Evolutionary conservation across 176 grass and related monocot species (phyloP), one percentile per base, ranked within the genome.

Genomic region (Dendrocalamus sinicus): DNA sequence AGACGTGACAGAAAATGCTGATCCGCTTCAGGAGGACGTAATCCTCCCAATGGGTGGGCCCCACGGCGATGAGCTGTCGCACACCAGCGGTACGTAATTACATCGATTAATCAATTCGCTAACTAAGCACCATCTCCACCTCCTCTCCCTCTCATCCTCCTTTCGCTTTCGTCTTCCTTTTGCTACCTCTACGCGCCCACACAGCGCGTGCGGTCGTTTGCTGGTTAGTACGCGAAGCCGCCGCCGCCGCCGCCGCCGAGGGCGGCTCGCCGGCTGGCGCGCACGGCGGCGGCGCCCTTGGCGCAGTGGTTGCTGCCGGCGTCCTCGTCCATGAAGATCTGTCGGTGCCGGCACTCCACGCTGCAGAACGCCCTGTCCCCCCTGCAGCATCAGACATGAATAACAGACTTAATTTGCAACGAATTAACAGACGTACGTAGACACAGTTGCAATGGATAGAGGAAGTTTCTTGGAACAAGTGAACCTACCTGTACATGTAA

Each of bases 341-440:
- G 90, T 74, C 59, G 40, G 90, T 79, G 37, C 79, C 90, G 86
- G 90, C 90, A 92, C 79, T 89, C 86, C 68, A 83, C 87, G 87
- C 90, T 92, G 83, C 90, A 92, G 79, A 89, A 92, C 79, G 90
- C 83, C 60, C 75, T 77, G 83, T 92, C 90, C 12, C 90, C 90
- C 62, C 90, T 92, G 68, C 87, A 63, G 8, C 64, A 45, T 16
- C 24, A 23, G 13, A 6, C 48, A 69, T 2, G 39, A 41, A 55
- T 3, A 6, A 19, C 4, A 63, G 17, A 62, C 26, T 50, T 24
- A 66, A 83, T 50, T 4, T 8, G 72, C 40, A 15, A 63, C 14
- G n/a, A 41, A 70, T 16, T 35, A 35, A 28, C 41, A 64, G 44
- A 45, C 41, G 41, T 43, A 43, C 41, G 6, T 43, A 45, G 8